phyloP scores from a whole-genome alignment of 2,329 filamentous ascomycete species.

The Aspergillus glaucus region DNA sequence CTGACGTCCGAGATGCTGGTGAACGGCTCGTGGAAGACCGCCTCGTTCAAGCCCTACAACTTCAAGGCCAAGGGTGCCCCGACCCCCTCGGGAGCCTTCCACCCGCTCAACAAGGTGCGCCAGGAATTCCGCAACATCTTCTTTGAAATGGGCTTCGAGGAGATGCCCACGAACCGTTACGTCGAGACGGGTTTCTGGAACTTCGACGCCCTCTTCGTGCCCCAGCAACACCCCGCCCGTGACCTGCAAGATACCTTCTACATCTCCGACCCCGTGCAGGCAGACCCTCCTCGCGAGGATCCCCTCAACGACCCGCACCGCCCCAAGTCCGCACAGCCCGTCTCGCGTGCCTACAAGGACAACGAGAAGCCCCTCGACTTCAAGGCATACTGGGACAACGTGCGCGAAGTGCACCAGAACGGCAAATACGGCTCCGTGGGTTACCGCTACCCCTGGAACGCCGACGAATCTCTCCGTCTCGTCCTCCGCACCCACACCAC shows the following conservation, averaged over 20 bases:
- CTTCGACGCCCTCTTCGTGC: slow-evolving; percentile 93
- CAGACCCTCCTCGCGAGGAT: slow-evolving; percentile 60
- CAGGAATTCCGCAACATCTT: slow-evolving; percentile 96
- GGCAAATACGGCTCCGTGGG: slow-evolving; percentile 94
- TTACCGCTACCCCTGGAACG: slow-evolving; percentile 90
- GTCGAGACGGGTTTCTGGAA: slow-evolving; percentile 99
- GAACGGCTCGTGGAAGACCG: slow-evolving; percentile 83
- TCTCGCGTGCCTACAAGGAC: slow-evolving; percentile 45
- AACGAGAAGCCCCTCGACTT: slow-evolving; percentile 56
- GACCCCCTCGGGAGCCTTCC: slow-evolving; percentile 44
- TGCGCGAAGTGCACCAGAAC: slow-evolving; percentile 77
- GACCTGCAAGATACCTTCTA: slow-evolving; percentile 99
- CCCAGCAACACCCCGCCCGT: slow-evolving; percentile 93
- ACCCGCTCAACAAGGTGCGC: slow-evolving; percentile 81
- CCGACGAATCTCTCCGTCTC: slow-evolving; percentile 76
- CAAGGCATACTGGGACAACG: slow-evolving; percentile 79
- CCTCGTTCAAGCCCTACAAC: slow-evolving; percentile 79
- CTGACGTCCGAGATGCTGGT: slow-evolving; percentile 88
- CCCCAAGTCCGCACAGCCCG: slow-evolving; percentile 32
- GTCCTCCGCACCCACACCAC: slow-evolving; percentile 96
- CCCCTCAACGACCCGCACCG: slow-evolving; percentile 37
- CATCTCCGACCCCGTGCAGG: slow-evolving; percentile 77
- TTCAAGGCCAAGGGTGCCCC: slow-evolving; percentile 61
- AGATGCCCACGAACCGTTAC: slow-evolving; percentile 92
- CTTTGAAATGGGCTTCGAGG: slow-evolving; percentile 97